phyloP scores from a whole-genome alignment of 305 asterid genomes.

The Coffea humblotiana region DNA sequence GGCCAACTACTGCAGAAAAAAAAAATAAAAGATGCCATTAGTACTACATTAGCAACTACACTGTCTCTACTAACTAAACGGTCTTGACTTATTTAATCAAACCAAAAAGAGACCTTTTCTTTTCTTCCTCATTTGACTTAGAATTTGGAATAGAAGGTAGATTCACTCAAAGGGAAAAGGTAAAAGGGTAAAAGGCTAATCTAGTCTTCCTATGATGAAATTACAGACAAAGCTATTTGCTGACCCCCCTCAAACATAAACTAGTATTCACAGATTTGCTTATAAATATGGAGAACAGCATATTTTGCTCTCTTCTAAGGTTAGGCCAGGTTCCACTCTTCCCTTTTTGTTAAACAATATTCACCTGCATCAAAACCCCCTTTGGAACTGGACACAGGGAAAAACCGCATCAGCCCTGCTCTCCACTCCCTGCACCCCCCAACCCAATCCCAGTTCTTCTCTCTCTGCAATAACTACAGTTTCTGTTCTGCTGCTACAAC shows the following conservation, averaged over 20 bases:
- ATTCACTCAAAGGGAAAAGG: not conserved
- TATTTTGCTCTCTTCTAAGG: constrained; percentile 2
- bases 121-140: constrained; percentile 16
- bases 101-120: not conserved
- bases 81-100: not conserved
- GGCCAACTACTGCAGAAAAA: not conserved
- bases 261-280: not conserved
- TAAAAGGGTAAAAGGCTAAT: constrained; percentile 6
- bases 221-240: constrained; percentile 4
- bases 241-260: not conserved
- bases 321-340: constrained; percentile 26
- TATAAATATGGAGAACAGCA: not conserved
- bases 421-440: not conserved
- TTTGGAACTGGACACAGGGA: constrained; percentile 27
- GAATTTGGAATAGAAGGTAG: not conserved
- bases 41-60: not conserved
- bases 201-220: constrained; percentile 12
- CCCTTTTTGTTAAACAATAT: constrained; percentile 19
- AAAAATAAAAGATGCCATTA: not conserved
- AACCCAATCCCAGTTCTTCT: not conserved
- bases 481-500: constrained; percentile 27
- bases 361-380: constrained; percentile 32
- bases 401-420: constrained; percentile 25
- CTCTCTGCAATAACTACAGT: constrained; percentile 38
- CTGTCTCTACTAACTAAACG: not conserved